A percentile compares a stretch with the other conserved stretches of the same genome.
Conservation (phyloP, 2,329 filamentous ascomycete species). For the Sphaerulina populicola region DNA sequence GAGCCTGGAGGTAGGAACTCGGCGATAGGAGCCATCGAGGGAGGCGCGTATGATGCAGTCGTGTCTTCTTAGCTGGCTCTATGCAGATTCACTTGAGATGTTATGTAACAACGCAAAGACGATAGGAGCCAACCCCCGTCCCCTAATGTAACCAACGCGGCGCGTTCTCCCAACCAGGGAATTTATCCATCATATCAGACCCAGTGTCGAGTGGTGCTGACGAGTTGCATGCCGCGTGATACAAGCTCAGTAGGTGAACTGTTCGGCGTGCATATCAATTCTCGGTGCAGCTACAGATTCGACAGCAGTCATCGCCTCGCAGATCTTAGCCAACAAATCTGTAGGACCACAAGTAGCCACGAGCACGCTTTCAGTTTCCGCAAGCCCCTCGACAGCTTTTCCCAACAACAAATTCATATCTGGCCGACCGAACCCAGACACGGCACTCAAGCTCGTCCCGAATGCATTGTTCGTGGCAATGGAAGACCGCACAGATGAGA, state of each 20-base stretch:
- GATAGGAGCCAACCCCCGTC: too few relatives aligned
- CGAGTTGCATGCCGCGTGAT: too few relatives aligned
- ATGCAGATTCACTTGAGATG: too few relatives aligned
- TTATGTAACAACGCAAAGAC: too few relatives aligned
- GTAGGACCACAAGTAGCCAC: conserved; percentile 16
- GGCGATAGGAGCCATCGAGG: too few relatives aligned
- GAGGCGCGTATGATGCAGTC: too few relatives aligned
- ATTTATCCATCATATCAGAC: too few relatives aligned
- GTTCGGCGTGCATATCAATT: conserved; percentile 19
- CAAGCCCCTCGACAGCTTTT: conserved; percentile 6
- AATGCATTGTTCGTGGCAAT: neutral
- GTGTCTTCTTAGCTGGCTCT: too few relatives aligned
- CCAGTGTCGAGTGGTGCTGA: too few relatives aligned
- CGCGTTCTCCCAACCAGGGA: too few relatives aligned
- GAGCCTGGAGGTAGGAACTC: too few relatives aligned
- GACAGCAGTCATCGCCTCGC: conserved; percentile 11
- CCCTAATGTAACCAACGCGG: too few relatives aligned
- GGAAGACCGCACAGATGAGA: neutral
- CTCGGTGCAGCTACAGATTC: conserved; percentile 12
- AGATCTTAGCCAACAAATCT: conserved; percentile 8
- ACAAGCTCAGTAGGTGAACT: conserved; percentile 16
- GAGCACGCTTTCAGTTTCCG: conserved; percentile 10
- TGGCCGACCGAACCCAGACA: conserved; percentile 7
- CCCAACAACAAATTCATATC: conserved; percentile 6
- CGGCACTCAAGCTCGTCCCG: neutral